phyloP scores from a whole-genome alignment of 805 yeast species.

The Wickerhamiella musiphila region DNA sequence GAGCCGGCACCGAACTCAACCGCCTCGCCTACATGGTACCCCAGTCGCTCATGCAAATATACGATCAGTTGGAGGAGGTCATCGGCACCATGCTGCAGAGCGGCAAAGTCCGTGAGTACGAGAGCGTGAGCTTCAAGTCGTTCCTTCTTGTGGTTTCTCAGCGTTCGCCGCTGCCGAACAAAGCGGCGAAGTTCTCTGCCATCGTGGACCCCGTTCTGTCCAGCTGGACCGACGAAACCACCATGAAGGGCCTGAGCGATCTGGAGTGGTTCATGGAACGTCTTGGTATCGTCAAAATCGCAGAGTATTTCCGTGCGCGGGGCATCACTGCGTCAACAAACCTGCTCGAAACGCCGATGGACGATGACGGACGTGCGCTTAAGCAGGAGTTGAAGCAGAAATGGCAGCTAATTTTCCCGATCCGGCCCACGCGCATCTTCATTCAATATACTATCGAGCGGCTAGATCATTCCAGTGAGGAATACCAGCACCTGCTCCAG shows the following conservation, averaged over 20 bases:
- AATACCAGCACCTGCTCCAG: constrained; percentile 47
- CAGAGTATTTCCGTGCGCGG: constrained; percentile 71
- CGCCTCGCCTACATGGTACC: constrained; percentile 92
- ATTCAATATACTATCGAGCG: constrained; percentile 92
- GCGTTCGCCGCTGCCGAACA: constrained; percentile 46
- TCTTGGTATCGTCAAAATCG: constrained; percentile 84
- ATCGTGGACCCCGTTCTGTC: constrained; percentile 86
- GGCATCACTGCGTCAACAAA: constrained; percentile 65
- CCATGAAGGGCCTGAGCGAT: constrained; percentile 76
- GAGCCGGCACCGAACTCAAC: constrained; percentile 89
- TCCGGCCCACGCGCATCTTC: constrained; percentile 85
- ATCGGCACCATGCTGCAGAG: constrained; percentile 52
- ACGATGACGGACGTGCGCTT: constrained; percentile 64
- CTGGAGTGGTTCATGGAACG: constrained; percentile 98
- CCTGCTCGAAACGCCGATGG: constrained; percentile 66
- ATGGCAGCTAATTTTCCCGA: constrained; percentile 91
- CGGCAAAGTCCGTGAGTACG: constrained; percentile 69
- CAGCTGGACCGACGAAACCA: constrained; percentile 86
- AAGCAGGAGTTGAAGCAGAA: constrained; percentile 69
- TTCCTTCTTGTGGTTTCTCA: constrained; percentile 84
- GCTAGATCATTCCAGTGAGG: constrained; percentile 59
- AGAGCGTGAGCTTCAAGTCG: constrained; percentile 83
- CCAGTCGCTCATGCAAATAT: constrained; percentile 63
- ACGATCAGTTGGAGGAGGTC: constrained; percentile 66
- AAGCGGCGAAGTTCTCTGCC: constrained; percentile 59